Base-by-base conservation (phyloP, 495 filamentous ascomycete genomes). In the Thermochaetoides thermophila region DNA sequence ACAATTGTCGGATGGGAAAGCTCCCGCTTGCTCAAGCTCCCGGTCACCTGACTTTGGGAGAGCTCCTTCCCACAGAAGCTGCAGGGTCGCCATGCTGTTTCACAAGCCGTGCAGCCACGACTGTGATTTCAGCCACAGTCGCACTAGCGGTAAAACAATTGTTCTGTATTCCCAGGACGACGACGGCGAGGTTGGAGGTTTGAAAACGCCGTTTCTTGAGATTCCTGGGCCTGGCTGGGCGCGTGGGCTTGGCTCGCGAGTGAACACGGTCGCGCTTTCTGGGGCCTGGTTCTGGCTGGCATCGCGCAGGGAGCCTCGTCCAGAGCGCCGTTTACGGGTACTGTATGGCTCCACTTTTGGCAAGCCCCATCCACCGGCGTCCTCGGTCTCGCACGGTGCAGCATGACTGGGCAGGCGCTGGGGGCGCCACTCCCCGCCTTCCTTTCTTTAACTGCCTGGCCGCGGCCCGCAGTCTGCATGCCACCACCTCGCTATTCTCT, bases 401-500 rank as follows among this genome's bases (percentile, higher is more conserved):
- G n/a, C n/a, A n/a, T n/a, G n/a, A n/a, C n/a, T n/a, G 26, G 28
- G 9, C 20, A 16, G 23, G 26, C 26, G 29, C 19, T 17, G 45
- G 40, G 52, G 43, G 47, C 52, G 52, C 57, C 61, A 55, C 60
- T 59, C 57, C 63, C 56, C 56, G 56, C 52, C 51, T 56, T 55
- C 51, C 50, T 48, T 50, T 54, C 57, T 60, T 63, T 54, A 60
- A 53, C 47, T 53, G 50, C 54, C 55, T 57, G 55, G 50, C 55
- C 51, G 52, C 54, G 51, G 56, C 59, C 57, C 46, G 56, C 56
- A 60, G 54, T 45, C 52, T 50, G 53, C 52, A 59, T 64, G 59
- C 56, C 60, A 64, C 62, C 56, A 59, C 55, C 57, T 64, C 59
- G 55, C 62, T 66, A 66, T 73, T 49, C 66, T 72, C 48, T 66